phyloP scores from a whole-genome alignment of 2,329 filamentous ascomycete genomes.

The Ophiosphaerella narmari region DNA sequence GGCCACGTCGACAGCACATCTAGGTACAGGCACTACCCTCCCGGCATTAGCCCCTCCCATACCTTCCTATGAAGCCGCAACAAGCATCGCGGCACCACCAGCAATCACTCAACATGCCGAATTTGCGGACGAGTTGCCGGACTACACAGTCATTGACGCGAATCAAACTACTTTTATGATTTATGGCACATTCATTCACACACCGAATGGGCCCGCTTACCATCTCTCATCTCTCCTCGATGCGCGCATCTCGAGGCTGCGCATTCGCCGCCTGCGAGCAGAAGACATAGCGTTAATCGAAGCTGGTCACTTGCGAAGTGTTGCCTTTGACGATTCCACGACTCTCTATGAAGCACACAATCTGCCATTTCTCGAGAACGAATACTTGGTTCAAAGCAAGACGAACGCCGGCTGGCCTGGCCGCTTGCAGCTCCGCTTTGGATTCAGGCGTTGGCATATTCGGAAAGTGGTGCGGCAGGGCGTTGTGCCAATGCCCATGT shows the following conservation, averaged over 20 bases:
- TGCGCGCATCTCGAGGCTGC: conserved; percentile 20
- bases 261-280: conserved; percentile 23
- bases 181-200: conserved; percentile 33
- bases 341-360: conserved; percentile 32
- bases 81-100: conserved; percentile 1
- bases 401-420: conserved; percentile 18
- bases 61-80: conserved; percentile 25
- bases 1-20: not conserved
- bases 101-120: not conserved
- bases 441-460: conserved; percentile 23
- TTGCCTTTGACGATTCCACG: conserved; percentile 22
- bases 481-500: conserved; percentile 15
- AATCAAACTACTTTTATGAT: conserved; percentile 29
- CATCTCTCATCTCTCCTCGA: conserved; percentile 33
- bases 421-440: conserved; percentile 22
- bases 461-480: conserved; percentile 17
- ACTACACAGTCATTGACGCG: conserved; percentile 28
- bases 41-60: conserved; percentile 8
- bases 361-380: conserved; percentile 26
- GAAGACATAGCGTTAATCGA: conserved; percentile 24
- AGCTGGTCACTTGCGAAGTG: conserved; percentile 10
- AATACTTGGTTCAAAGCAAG: conserved; percentile 27
- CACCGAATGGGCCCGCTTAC: conserved; percentile 26
- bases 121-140: conserved; percentile 9
- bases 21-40: not conserved